Evolutionary conservation across 148 eudicot genomes (phyloP).

Genomic region (Cornus kousa): DNA sequence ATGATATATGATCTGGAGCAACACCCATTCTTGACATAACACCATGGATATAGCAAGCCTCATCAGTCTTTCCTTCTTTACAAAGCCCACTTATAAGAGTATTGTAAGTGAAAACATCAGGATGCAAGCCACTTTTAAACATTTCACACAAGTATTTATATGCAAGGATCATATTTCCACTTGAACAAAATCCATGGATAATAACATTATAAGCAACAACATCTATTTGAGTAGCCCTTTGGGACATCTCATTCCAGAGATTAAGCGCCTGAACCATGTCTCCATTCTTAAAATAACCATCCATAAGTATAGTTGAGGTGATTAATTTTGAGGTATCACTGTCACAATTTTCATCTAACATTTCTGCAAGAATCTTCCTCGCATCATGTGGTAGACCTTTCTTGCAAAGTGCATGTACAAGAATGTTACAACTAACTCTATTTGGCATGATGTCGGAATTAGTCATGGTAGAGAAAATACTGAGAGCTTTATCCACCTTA

Average conservation of each 20-base stretch:
- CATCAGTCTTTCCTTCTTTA: slow-evolving; percentile 45
- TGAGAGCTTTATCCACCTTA: slow-evolving; percentile 61
- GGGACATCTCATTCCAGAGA: slow-evolving; percentile 32
- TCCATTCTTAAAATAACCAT: slow-evolving; percentile 53
- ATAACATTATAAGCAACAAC: slow-evolving; percentile 62
- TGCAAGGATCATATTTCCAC: slow-evolving; percentile 35
- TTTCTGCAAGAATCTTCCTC: slow-evolving; percentile 46
- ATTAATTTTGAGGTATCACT: slow-evolving; percentile 31
- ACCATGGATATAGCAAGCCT: slow-evolving; percentile 50
- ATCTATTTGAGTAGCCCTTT: slow-evolving; percentile 33
- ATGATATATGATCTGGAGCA: slow-evolving; percentile 56
- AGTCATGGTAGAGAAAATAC: slow-evolving; percentile 55
- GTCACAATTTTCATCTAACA: slow-evolving; percentile 36
- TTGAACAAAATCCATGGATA: slow-evolving; percentile 61
- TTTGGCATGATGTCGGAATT: slow-evolving; percentile 49
- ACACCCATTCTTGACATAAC: slow-evolving; percentile 59
- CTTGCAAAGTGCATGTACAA: slow-evolving; percentile 73
- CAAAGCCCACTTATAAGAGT: slow-evolving; percentile 49
- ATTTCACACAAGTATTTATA: slow-evolving; percentile 50
- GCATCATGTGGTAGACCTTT: slow-evolving; percentile 62
- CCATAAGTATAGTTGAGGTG: slow-evolving; percentile 61
- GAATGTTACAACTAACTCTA: slow-evolving; percentile 60
- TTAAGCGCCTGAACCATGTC: slow-evolving; percentile 37
- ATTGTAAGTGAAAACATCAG: slow-evolving; percentile 61
- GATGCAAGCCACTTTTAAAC: slow-evolving; percentile 61